phyloP scores from a whole-genome alignment of 169 alveolate genomes.

The Cardiosporidium cionae region DNA sequence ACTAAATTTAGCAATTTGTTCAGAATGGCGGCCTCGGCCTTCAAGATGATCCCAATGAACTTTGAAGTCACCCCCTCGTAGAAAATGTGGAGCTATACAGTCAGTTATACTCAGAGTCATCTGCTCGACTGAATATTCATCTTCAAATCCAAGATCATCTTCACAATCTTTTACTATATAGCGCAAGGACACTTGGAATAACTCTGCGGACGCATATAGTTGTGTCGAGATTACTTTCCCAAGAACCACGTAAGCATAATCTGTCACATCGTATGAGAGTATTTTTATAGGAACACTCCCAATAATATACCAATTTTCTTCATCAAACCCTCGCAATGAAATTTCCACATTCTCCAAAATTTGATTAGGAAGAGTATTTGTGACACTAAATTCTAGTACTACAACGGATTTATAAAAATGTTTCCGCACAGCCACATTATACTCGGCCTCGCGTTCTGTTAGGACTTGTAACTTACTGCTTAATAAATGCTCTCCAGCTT shows the following conservation, averaged over 20 bases:
- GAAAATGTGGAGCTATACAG: constrained; percentile 6
- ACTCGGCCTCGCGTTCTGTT: constrained; percentile 52
- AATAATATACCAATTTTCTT: background rate
- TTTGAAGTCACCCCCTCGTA: constrained; percentile 24
- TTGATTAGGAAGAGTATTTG: constrained; percentile 39
- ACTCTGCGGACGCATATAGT: background rate
- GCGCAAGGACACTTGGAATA: background rate
- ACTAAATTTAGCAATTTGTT: constrained; percentile 9
- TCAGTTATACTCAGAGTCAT: background rate
- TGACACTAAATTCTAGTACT: constrained; percentile 35
- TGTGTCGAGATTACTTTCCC: background rate
- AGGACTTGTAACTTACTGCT: constrained; percentile 22
- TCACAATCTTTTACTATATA: constrained; percentile 16
- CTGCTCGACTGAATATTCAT: constrained; percentile 31
- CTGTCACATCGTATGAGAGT: background rate
- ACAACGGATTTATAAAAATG: constrained; percentile 20
- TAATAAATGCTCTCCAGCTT: constrained; percentile 19
- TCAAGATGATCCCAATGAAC: constrained; percentile 13
- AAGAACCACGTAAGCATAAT: background rate
- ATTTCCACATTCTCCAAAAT: constrained; percentile 4
- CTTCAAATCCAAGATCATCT: constrained; percentile 33
- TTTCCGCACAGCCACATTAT: constrained; percentile 38
- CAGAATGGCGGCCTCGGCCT: background rate
- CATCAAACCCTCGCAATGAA: background rate
- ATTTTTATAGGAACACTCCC: background rate